Percentiles rank a stretch among this genome's conserved stretches.
Conservation (phyloP, 1,284 basidiomycete genomes). For the Sutorius eximius region DNA sequence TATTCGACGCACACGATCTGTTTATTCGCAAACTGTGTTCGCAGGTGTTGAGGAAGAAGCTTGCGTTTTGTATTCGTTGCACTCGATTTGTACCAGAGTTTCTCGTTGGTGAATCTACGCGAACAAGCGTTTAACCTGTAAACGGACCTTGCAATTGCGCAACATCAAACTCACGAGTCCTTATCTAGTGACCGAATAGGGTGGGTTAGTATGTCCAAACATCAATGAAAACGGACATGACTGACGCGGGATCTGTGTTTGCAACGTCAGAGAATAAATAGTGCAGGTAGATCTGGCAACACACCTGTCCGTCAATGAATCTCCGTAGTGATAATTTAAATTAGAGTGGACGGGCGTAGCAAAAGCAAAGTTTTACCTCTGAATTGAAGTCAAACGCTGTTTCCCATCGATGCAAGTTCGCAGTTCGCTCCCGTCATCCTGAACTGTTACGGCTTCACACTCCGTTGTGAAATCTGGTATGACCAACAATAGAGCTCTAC, state of each 20-base stretch:
- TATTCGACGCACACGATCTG: conserved; percentile 56
- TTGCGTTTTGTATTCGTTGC: conserved; percentile 25
- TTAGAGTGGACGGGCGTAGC: neutral
- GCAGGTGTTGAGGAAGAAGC: conserved; percentile 26
- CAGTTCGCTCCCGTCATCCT: conserved; percentile 45
- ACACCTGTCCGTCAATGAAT: conserved; percentile 51
- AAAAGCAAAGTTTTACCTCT: conserved; percentile 34
- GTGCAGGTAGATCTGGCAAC: conserved; percentile 16
- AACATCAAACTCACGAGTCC: conserved; percentile 38
- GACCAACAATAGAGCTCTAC: conserved; percentile 8
- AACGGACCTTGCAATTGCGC: neutral
- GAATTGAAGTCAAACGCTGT: conserved; percentile 54
- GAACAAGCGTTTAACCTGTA: neutral
- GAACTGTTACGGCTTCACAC: conserved; percentile 19
- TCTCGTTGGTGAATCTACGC: conserved; percentile 38
- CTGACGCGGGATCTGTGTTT: conserved; percentile 37
- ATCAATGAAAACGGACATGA: conserved; percentile 7
- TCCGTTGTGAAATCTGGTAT: neutral
- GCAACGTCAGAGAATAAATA: neutral
- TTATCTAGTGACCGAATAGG: conserved; percentile 31
- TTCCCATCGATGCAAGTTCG: conserved; percentile 56
- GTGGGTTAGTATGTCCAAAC: conserved; percentile 4
- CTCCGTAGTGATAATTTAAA: conserved; percentile 24
- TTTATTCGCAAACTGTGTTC: conserved; percentile 42
- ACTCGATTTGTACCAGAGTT: conserved; percentile 40